phyloP scores from a whole-genome alignment of 306 rosid genomes.

The Castanopsis chinensis region DNA sequence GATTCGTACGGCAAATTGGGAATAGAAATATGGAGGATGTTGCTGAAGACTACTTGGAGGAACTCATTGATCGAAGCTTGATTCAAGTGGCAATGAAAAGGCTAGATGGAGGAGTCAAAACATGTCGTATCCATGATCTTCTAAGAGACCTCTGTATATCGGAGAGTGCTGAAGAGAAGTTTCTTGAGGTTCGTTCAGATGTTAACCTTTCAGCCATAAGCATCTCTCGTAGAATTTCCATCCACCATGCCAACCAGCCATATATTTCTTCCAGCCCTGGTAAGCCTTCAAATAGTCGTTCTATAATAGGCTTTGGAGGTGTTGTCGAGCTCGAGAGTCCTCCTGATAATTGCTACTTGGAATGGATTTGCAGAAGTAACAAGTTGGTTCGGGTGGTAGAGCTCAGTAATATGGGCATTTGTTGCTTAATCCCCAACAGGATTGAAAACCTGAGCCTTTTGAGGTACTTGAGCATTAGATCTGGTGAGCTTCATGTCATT shows the following conservation, averaged over 20 bases:
- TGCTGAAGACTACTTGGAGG: neutral
- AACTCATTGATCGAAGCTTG: neutral
- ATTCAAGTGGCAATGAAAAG: too few relatives aligned
- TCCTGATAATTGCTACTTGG: neutral
- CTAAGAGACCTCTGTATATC: too few relatives aligned
- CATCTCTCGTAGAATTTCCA: neutral
- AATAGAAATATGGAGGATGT: neutral
- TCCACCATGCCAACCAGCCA: neutral
- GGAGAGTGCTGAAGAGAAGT: too few relatives aligned
- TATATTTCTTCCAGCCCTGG: neutral
- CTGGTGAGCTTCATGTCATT: fast-evolving
- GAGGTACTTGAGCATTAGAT: neutral
- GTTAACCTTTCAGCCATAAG: too few relatives aligned
- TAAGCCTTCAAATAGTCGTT: neutral
- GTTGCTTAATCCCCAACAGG: fast-evolving
- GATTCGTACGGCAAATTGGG: too few relatives aligned
- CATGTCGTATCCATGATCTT: too few relatives aligned
- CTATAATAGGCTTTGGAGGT: neutral
- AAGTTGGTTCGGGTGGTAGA: neutral
- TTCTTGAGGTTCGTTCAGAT: too few relatives aligned
- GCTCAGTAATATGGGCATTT: too few relatives aligned
- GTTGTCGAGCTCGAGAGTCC: too few relatives aligned
- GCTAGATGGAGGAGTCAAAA: too few relatives aligned
- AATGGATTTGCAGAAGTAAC: neutral
- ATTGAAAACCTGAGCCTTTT: neutral